These are phyloP conservation scores for Thalassiosira mediterranea DNA, from an alignment of 352 stramenopile species.

Conservation along the genomic window DNA sequence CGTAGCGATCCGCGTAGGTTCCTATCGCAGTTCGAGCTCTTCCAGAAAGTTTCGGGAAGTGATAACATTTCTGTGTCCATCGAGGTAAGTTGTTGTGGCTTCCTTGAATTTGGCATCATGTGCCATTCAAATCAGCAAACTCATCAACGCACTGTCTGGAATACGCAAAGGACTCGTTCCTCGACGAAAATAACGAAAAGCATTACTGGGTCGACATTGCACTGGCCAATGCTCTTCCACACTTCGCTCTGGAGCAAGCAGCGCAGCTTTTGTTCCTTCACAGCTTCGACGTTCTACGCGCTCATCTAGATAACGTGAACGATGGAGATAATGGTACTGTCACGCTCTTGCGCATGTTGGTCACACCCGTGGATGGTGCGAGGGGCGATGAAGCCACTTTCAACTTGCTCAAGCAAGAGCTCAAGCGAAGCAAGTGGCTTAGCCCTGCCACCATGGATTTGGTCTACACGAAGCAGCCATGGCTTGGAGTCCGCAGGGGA, in stretches of 20 bases:
- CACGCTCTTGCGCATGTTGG: conserved; percentile 85
- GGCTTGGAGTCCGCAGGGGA: conserved; percentile 88
- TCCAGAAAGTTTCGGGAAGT: conserved; percentile 75
- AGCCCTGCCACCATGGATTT: conserved; percentile 84
- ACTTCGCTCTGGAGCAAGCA: conserved; percentile 78
- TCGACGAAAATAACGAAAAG: conserved; percentile 52
- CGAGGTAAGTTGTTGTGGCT: conserved; percentile 51
- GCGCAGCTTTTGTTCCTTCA: conserved; percentile 88
- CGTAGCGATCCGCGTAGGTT: conserved; percentile 71
- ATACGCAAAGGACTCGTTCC: conserved; percentile 39
- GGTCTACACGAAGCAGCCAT: conserved; percentile 87
- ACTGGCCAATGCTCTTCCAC: conserved; percentile 82
- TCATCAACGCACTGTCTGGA: neutral
- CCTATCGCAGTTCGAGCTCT: conserved; percentile 74
- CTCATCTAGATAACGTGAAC: conserved; percentile 93
- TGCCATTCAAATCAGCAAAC: conserved; percentile 5
- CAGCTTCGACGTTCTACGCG: conserved; percentile 92
- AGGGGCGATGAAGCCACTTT: conserved; percentile 55
- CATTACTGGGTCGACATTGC: conserved; percentile 78
- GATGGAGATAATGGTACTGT: conserved; percentile 89
- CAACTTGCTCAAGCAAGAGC: conserved; percentile 68
- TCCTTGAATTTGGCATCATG: neutral
- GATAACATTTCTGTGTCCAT: conserved; percentile 75
- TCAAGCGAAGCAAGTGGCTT: conserved; percentile 88
- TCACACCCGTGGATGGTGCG: conserved; percentile 61